Conservation (phyloP, 2,329 filamentous ascomycete species). For the Zasmidium angulare region DNA sequence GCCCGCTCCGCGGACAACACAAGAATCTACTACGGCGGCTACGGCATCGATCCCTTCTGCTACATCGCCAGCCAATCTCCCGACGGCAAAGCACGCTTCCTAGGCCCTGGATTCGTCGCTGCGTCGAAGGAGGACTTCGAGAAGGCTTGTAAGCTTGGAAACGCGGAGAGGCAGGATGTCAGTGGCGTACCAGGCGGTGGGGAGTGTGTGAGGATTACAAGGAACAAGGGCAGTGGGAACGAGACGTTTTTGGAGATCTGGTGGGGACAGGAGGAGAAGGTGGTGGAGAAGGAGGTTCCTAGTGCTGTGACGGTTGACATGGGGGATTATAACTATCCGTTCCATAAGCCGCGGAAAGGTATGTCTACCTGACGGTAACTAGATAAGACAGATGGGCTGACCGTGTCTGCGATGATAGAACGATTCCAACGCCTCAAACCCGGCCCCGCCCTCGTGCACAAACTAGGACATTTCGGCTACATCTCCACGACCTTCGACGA, state of each 20-base stretch:
- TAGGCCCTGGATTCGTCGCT: constrained; percentile 15
- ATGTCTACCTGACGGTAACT: too few relatives aligned
- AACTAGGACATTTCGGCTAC: constrained; percentile 44
- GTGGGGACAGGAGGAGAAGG: constrained; percentile 5
- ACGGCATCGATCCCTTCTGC: constrained; percentile 14
- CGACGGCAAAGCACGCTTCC: constrained; percentile 9
- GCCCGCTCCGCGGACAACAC: constrained; percentile 1
- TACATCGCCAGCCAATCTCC: constrained; percentile 12
- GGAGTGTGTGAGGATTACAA: constrained; percentile 6
- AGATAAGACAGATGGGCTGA: too few relatives aligned
- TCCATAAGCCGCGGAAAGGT: constrained; percentile 9
- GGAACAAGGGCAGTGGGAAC: too few relatives aligned
- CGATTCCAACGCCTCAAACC: constrained; percentile 10
- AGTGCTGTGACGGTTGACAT: constrained; percentile 3
- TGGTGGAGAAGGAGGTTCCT: background rate
- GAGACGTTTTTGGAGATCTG: constrained; percentile 11
- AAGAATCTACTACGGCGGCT: constrained; percentile 13
- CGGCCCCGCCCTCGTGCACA: constrained; percentile 18
- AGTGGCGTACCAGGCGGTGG: constrained; percentile 9
- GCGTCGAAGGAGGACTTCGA: constrained; percentile 10
- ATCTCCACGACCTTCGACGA: constrained; percentile 35
- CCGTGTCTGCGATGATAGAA: background rate
- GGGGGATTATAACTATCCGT: constrained; percentile 8
- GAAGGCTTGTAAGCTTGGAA: constrained; percentile 6
- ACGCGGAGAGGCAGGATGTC: constrained; percentile 1